phyloP scores from a whole-genome alignment of 176 grass and related monocot genomes.

The Rhynchospora tenuis region DNA sequence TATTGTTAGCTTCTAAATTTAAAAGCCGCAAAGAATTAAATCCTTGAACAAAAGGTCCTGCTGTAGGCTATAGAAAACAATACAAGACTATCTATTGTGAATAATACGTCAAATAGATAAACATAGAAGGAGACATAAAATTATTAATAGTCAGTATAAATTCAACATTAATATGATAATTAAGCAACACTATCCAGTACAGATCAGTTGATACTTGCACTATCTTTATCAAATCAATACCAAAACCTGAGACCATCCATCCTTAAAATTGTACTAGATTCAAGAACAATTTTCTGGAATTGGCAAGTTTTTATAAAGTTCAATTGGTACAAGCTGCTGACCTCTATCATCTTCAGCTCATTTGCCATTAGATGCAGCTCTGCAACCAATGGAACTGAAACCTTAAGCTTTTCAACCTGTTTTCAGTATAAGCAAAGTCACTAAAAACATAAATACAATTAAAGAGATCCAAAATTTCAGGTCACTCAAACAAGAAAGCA shows the following conservation, averaged over 20 bases:
- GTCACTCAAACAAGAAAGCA: slow-evolving; percentile 2
- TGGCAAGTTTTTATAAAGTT: slow-evolving; percentile 4
- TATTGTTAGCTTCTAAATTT: slow-evolving; percentile 81
- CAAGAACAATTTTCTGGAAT: neutral
- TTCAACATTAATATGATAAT: neutral
- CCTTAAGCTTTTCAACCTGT: slow-evolving; percentile 75
- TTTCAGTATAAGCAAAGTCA: slow-evolving; percentile 21
- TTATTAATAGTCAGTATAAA: neutral
- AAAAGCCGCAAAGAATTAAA: slow-evolving; percentile 55
- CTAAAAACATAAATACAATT: neutral
- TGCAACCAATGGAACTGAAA: slow-evolving; percentile 44
- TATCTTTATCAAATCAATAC: neutral
- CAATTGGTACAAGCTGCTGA: slow-evolving; percentile 27
- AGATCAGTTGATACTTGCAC: neutral
- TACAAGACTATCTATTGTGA: neutral
- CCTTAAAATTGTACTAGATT: neutral
- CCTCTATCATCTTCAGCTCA: slow-evolving; percentile 56
- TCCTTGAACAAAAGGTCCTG: slow-evolving; percentile 50
- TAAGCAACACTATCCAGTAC: neutral
- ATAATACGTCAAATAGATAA: neutral
- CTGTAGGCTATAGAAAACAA: slow-evolving; percentile 37
- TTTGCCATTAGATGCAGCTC: slow-evolving; percentile 91
- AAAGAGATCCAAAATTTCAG: neutral
- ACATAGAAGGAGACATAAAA: neutral
- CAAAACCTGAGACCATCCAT: neutral